phyloP scores from a whole-genome alignment of 2,329 filamentous ascomycete genomes.

The Paecilomyces dactylethromorphus region DNA sequence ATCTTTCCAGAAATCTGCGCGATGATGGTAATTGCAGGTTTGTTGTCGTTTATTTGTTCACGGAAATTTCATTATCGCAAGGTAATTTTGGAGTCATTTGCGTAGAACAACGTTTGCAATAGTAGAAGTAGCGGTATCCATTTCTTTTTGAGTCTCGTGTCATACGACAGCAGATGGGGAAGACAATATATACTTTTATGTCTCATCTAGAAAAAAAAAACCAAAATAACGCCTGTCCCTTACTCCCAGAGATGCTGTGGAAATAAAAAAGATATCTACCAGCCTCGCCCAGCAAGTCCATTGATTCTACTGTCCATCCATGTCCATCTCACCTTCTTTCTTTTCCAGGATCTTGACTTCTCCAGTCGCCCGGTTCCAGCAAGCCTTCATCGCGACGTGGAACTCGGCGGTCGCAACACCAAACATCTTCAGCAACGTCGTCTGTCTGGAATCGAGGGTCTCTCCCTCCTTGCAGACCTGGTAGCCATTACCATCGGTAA shows the following conservation, averaged over 20 bases:
- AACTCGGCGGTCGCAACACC: conserved; percentile 88
- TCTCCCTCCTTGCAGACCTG: conserved; percentile 80
- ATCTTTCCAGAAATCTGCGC: conserved; percentile 11
- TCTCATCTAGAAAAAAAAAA: conserved; percentile 6
- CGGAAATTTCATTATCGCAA: not conserved
- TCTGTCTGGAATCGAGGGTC: conserved; percentile 82
- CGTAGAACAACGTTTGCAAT: not conserved
- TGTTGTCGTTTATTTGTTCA: conserved; percentile 3
- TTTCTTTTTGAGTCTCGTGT: conserved; percentile 1
- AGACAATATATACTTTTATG: not conserved
- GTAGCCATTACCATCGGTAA: conserved; percentile 50
- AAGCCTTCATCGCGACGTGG: conserved; percentile 70
- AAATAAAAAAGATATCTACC: conserved; percentile 8
- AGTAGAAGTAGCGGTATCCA: not conserved
- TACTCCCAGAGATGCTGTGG: conserved; percentile 29
- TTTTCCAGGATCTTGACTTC: conserved; percentile 35
- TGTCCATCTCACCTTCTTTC: conserved; percentile 33
- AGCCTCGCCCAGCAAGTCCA: conserved; percentile 1
- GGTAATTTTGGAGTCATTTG: conserved; percentile 6
- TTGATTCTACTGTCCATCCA: conserved; percentile 24
- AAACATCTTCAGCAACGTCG: conserved; percentile 88
- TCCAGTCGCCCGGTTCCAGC: conserved; percentile 36
- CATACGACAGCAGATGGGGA: not conserved
- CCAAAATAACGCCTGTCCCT: conserved; percentile 24
- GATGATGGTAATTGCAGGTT: conserved; percentile 1